A percentile compares a stretch with the other conserved stretches of the same genome.
These are phyloP conservation scores for Durotheca rogersii DNA, from an alignment of 495 filamentous ascomycete genomes.

Conservation along the genomic window DNA sequence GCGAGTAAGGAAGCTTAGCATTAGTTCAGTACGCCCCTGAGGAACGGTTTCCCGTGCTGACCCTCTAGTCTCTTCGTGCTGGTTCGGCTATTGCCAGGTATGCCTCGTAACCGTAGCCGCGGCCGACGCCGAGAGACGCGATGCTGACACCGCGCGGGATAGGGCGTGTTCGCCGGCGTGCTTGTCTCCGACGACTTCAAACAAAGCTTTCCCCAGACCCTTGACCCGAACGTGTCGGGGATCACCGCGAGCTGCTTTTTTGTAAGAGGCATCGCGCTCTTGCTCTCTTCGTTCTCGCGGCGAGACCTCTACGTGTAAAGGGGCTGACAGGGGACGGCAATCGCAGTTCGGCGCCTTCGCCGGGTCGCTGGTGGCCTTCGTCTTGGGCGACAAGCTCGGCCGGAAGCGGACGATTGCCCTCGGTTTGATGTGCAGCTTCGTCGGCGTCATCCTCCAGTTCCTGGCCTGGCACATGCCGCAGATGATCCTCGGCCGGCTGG, in stretches of 20 bases:
- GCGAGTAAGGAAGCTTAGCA: conserved; percentile 13
- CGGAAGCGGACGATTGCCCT: conserved; percentile 59
- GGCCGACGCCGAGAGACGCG: too few species aligned
- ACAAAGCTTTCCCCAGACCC: conserved; percentile 22
- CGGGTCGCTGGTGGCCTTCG: conserved; percentile 39
- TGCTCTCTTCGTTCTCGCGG: conserved; percentile 26
- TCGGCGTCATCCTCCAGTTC: conserved; percentile 53
- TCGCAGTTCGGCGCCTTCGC: conserved; percentile 39
- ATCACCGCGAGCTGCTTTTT: conserved; percentile 47
- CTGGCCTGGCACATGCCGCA: conserved; percentile 45
- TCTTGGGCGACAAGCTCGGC: conserved; percentile 46
- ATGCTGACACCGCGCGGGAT: conserved; percentile 9
- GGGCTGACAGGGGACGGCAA: conserved; percentile 22
- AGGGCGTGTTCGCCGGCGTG: conserved; percentile 45
- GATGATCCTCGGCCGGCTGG: conserved; percentile 61
- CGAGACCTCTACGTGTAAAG: conserved; percentile 26
- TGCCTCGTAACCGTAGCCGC: neutral
- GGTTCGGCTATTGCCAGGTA: conserved; percentile 34
- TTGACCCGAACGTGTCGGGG: conserved; percentile 29
- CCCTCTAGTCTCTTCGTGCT: conserved; percentile 25
- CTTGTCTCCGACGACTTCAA: conserved; percentile 40
- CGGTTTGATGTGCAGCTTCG: conserved; percentile 56
- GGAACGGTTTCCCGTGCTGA: conserved; percentile 2
- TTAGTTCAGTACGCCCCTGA: neutral
- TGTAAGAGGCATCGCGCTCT: conserved; percentile 39